Conservation (phyloP, 495 filamentous ascomycete genomes). For the Paragyromitra xinjiangensis region DNA sequence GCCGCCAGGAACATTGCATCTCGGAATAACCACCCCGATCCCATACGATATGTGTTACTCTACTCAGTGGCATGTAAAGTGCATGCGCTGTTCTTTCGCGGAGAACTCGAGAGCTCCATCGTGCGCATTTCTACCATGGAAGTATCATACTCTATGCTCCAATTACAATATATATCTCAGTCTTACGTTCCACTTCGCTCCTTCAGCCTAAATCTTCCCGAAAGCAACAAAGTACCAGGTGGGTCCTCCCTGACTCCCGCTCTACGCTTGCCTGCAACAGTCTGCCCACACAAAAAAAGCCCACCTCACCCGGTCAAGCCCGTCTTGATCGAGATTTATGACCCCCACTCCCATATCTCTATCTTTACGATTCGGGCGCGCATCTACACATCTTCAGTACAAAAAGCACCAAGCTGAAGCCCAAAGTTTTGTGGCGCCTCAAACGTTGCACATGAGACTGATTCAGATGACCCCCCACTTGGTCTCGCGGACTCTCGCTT, state of each 20-base stretch:
- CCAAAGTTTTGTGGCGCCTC: conserved; percentile 12
- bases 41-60: conserved; percentile 19
- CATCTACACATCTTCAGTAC: conserved; percentile 7
- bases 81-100: conserved; percentile 16
- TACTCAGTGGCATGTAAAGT: conserved; percentile 4
- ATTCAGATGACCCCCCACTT: conserved; percentile 41
- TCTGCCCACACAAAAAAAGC: conserved; percentile 5
- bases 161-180: conserved; percentile 47
- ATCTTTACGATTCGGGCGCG: conserved; percentile 8
- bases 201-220: conserved; percentile 42
- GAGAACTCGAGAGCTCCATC: conserved; percentile 14
- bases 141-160: conserved; percentile 37
- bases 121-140: conserved; percentile 6
- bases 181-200: conserved; percentile 10
- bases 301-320: conserved; percentile 1
- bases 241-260: conserved; percentile 23
- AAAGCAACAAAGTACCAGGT: conserved; percentile 9
- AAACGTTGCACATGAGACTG: conserved; percentile 10
- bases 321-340: conserved; percentile 4
- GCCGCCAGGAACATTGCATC: conserved; percentile 17
- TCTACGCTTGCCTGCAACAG: conserved; percentile 2
- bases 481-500: conserved; percentile 21
- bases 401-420: neutral
- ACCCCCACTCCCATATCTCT: conserved; percentile 32
- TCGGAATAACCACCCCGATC: conserved; percentile 36